phyloP scores from a whole-genome alignment of 495 filamentous ascomycete genomes.

The Peziza echinospora region DNA sequence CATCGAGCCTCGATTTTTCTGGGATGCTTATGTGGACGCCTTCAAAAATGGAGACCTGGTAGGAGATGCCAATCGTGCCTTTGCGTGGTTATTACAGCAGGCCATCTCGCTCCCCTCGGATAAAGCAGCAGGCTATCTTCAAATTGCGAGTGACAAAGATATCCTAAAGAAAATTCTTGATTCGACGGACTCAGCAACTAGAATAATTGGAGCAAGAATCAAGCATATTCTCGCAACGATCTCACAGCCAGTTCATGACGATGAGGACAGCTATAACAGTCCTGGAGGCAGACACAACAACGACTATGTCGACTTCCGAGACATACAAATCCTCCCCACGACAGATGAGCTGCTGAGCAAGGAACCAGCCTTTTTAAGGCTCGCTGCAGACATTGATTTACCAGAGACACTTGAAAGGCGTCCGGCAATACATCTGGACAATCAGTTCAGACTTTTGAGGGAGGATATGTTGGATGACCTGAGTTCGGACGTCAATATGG shows the following conservation, averaged over 20 bases:
- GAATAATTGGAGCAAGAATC: slow-evolving; percentile 26
- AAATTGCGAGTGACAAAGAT: slow-evolving; percentile 16
- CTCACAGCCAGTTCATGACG: background rate
- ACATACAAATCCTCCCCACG: slow-evolving; percentile 47
- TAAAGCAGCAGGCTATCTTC: slow-evolving; percentile 10
- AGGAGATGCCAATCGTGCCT: slow-evolving; percentile 22
- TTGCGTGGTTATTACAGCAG: slow-evolving; percentile 39
- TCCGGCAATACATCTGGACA: slow-evolving; percentile 38
- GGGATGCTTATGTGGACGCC: slow-evolving; percentile 32
- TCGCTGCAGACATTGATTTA: slow-evolving; percentile 23
- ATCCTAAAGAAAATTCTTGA: background rate
- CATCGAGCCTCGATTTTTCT: slow-evolving; percentile 38
- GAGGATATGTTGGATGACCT: slow-evolving; percentile 30
- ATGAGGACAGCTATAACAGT: slow-evolving; percentile 5
- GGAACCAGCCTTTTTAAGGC: slow-evolving; percentile 37
- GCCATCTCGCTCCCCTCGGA: slow-evolving; percentile 27
- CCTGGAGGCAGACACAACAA: slow-evolving; percentile 67
- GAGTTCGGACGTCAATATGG: slow-evolving; percentile 26
- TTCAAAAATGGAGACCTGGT: slow-evolving; percentile 23
- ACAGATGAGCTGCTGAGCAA: slow-evolving; percentile 40
- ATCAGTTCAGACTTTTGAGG: slow-evolving; percentile 55
- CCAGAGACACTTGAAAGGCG: slow-evolving; percentile 21
- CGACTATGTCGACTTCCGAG: slow-evolving; percentile 38
- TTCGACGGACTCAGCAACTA: slow-evolving; percentile 9
- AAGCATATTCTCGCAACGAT: slow-evolving; percentile 21